Base-by-base conservation (phyloP, 345 rosid species). In the Erodium maritimum region DNA sequence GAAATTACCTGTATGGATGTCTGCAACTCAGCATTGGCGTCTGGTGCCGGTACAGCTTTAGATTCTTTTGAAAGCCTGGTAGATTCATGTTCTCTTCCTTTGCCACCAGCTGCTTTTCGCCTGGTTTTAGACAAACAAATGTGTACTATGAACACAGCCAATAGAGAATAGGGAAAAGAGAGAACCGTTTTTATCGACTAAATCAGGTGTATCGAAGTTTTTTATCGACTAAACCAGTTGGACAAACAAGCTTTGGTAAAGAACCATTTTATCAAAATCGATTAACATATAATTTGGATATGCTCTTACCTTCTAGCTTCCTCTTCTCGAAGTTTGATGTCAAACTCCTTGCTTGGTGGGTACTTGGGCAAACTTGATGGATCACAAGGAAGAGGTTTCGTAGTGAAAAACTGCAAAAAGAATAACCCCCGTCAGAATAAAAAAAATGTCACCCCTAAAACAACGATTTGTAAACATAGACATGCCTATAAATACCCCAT, bases 1-100 rank as follows among this genome's bases (percentile, higher is more conserved):
- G 9, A 25, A 59, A 45, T 56, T 74, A 76, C 83, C 78, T 63
- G 71, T 20, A 67, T 51, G 54, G 77, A 71, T 24, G 61, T 65
- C 24, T 46, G 66, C 65, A 73, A 63, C 67, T 80, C 81, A 34
- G 75, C 69, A 63, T 71, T 75, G 65, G 76, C 77, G 71, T 65
- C 75, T 48, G 78, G 71, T 4, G 71, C 78, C 6, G 78, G 75
- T 14, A 74, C 60, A 48, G 73, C 78, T 66, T 69, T 79, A 37
- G 77, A 65, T 54, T 69, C 82, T 69, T 37, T 77, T 1, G 51
- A 50, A 59, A 52, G 56, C 58, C 59, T 76, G 23, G 34, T 60
- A 17, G 76, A 29, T 56, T 78, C 77, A 13, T 52, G 67, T 50
- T 59, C 74, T 8, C 25, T 69, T 42, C 66, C 81, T 66, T 70